Evolutionary conservation across 805 yeast species (phyloP).

Genomic region (Yamadazyma akitaensis): DNA sequence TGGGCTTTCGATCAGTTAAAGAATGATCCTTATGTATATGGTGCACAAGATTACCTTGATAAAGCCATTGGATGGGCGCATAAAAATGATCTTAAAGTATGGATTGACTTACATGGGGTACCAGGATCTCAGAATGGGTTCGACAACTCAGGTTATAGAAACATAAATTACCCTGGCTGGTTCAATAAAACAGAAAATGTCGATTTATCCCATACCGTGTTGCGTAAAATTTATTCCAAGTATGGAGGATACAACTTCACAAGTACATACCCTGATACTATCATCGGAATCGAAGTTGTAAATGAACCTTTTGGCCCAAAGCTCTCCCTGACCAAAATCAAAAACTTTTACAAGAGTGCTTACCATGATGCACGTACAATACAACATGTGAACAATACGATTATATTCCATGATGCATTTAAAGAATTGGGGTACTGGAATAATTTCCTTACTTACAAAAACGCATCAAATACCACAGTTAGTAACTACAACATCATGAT

Average conservation of each 20-base stretch:
- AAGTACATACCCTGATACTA: slow-evolving; percentile 24
- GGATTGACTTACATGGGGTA: slow-evolving; percentile 77
- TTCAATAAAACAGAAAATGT: slow-evolving; percentile 27
- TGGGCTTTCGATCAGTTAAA: slow-evolving; percentile 64
- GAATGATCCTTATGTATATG: slow-evolving; percentile 63
- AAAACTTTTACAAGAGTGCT: slow-evolving; percentile 26
- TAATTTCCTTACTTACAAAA: slow-evolving; percentile 9
- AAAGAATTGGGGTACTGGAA: slow-evolving; percentile 55
- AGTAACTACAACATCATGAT: slow-evolving; percentile 32
- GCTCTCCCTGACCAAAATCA: slow-evolving; percentile 20
- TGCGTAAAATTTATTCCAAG: slow-evolving; percentile 30
- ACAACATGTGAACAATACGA: slow-evolving; percentile 34
- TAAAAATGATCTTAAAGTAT: slow-evolving; percentile 56
- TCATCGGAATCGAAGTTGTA: slow-evolving; percentile 38
- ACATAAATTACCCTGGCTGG: slow-evolving; percentile 35
- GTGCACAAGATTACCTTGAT: slow-evolving; percentile 64
- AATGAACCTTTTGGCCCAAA: slow-evolving; percentile 37
- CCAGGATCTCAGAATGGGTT: slow-evolving; percentile 90
- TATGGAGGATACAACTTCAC: slow-evolving; percentile 26
- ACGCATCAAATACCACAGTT: slow-evolving; percentile 9
- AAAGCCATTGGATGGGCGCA: slow-evolving; percentile 69
- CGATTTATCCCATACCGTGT: slow-evolving; percentile 28
- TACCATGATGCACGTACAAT: slow-evolving; percentile 30
- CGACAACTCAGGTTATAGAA: slow-evolving; percentile 74
- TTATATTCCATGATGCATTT: slow-evolving; percentile 69